A percentile compares a stretch with the other conserved stretches of the same genome.
Evolutionary conservation across 192 early-diverging fungal species (phyloP).

Genomic region (Coemansia sp.): DNA sequence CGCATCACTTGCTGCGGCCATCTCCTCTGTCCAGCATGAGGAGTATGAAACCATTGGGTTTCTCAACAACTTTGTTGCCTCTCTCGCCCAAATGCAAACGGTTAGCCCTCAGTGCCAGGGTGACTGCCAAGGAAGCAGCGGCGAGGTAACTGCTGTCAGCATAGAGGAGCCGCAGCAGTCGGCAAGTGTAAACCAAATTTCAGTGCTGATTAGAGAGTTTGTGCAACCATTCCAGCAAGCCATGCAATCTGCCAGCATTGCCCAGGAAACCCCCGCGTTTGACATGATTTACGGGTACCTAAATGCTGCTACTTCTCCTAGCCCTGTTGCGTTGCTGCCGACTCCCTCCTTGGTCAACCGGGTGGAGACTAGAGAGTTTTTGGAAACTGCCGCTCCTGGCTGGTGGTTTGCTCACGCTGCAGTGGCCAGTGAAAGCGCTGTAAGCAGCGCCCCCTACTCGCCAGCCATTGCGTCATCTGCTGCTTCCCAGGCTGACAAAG

Average conservation of each 20-base stretch:
- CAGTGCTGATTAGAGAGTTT: conserved; percentile 6
- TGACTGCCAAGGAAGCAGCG: conserved; percentile 18
- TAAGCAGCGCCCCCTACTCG: background rate
- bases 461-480: background rate
- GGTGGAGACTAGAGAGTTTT: background rate
- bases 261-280: conserved; percentile 23
- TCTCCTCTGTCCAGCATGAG: background rate
- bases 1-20: background rate
- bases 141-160: background rate
- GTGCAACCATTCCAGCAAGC: conserved; percentile 1
- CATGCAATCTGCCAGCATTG: background rate
- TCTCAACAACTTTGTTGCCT: conserved; percentile 8
- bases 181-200: background rate
- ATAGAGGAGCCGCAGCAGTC: background rate
- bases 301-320: background rate
- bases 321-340: background rate
- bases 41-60: background rate
- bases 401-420: background rate
- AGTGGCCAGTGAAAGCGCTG: background rate
- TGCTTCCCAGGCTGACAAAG: background rate
- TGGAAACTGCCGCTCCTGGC: background rate
- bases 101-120: conserved; percentile 27
- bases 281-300: conserved; percentile 48
- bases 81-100: background rate
- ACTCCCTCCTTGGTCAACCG: conserved; percentile 10